These are phyloP conservation scores for Aegle marmelos DNA, from an alignment of 345 rosid species.

Conservation along the genomic window DNA sequence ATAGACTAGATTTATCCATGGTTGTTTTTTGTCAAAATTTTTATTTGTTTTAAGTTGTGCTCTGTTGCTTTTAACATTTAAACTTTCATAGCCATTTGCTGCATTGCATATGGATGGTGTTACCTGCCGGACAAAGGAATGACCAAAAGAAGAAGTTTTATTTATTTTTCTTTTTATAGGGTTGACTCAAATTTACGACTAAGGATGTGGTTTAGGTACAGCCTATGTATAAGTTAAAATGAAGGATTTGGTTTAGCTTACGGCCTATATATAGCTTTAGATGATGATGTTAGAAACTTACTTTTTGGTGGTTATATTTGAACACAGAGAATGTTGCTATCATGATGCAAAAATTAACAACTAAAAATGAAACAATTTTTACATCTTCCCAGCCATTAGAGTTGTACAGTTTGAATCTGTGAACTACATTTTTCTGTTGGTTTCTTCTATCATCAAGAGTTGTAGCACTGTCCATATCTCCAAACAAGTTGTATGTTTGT, in stretches of 20 bases:
- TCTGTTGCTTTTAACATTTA: not conserved
- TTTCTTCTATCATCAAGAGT: not conserved
- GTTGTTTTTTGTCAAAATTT: not conserved
- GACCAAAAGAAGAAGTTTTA: not conserved
- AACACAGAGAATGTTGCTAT: not conserved
- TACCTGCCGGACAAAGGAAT: not conserved
- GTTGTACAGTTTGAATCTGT: not conserved
- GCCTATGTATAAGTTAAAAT: no score
- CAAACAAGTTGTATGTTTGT: not conserved
- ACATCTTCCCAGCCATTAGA: not conserved
- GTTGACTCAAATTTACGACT: not conserved
- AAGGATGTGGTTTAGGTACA: not conserved
- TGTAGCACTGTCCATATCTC: not conserved
- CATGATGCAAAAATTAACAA: not conserved
- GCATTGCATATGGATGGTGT: not conserved
- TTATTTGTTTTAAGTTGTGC: not conserved
- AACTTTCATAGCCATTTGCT: not conserved
- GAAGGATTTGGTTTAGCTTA: not conserved
- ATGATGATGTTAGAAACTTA: not conserved
- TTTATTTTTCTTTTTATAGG: not conserved
- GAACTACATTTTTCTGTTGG: not conserved
- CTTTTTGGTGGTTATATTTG: not conserved
- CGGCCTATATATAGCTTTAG: not conserved
- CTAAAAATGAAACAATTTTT: not conserved
- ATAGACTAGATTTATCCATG: not conserved